Base-by-base conservation (phyloP, 75 land plant species). In the Isoetes taiwanensis region DNA sequence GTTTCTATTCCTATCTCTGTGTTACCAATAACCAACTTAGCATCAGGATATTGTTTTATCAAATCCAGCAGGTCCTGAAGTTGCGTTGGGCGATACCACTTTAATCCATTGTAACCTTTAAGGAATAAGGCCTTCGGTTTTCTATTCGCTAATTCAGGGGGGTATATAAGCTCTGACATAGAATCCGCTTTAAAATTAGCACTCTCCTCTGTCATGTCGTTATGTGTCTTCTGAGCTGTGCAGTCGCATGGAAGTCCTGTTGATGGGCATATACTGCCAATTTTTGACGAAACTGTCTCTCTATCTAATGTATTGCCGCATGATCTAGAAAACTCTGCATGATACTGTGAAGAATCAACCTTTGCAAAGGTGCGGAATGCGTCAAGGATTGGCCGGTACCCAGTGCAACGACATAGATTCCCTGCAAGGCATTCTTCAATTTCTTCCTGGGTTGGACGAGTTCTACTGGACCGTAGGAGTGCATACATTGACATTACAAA, bases 401-500 rank as follows among this genome's bases (percentile, higher is more conserved):
- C 96, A 19, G 99, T 94, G 65, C 99, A 94, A 0, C 99, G 75
- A 46, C 96, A 94, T 34, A 94, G 61, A 50, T 94, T 94, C 31
- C 77, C 76, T 32, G 77, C 77, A 26, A 75, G 38, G 40, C 67
- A 61, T 69, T 82, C 86, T 74, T 93, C 98, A 62, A 93, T 88
- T 42, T 87, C 75, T 43, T 75, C 85, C 63, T 70, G 77, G 43
- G 61, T 78, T 4, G 98, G 98, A 9, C 77, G 77, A 3, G 27
- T 40, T 38, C 71, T 71, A 46, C 73, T 70, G 26, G 86, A 79
- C 58, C 98, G 64, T 32, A 93, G 54, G 40, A 93, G 70, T 19
- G 98, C 74, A 69, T 93, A 93, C 86, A 93, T 81, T 29, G 93
- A 86, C 98, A 93, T 93, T 3, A 93, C 80, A 71, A 93, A 93